Conservation (phyloP, 2,329 filamentous ascomycete genomes). For the Fusarium pilosicola region DNA sequence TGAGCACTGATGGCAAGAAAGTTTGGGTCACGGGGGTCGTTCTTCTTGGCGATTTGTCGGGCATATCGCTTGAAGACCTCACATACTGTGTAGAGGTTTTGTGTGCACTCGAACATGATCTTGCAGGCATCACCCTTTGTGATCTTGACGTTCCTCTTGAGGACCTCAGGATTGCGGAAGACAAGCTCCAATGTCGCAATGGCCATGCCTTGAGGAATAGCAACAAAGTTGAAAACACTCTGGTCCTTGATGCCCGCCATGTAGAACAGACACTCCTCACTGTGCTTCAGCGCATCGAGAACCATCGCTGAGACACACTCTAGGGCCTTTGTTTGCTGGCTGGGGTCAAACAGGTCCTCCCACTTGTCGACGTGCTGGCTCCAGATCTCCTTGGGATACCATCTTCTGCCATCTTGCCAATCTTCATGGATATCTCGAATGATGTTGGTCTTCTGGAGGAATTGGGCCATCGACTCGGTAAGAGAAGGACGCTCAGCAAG, state of each 20-base stretch:
- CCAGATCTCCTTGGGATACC: slow-evolving; percentile 98
- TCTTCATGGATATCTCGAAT: slow-evolving; percentile 96
- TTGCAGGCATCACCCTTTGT: slow-evolving; percentile 93
- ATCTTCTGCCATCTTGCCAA: slow-evolving; percentile 84
- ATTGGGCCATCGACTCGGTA: slow-evolving; percentile 95
- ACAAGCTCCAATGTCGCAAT: slow-evolving; percentile 93
- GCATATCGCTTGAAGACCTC: slow-evolving; percentile 83
- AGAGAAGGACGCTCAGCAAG: slow-evolving; percentile 82
- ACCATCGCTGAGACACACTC: slow-evolving; percentile 95
- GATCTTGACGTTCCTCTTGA: slow-evolving; percentile 92
- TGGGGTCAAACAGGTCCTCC: slow-evolving; percentile 87
- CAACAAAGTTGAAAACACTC: slow-evolving; percentile 98
- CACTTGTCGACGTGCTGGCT: slow-evolving; percentile 92
- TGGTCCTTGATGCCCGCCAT: slow-evolving; percentile 95
- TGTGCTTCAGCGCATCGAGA: slow-evolving; percentile 85
- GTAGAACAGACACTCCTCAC: slow-evolving; percentile 96
- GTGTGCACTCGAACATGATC: slow-evolving; percentile 91
- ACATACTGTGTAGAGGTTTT: slow-evolving; percentile 85
- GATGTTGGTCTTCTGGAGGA: slow-evolving; percentile 98
- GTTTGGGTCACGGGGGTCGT: slow-evolving; percentile 91
- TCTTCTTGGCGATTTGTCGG: slow-evolving; percentile 89
- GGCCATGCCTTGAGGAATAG: slow-evolving; percentile 96
- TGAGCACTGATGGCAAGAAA: slow-evolving; percentile 91
- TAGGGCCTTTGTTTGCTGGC: slow-evolving; percentile 80
- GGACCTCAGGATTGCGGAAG: slow-evolving; percentile 90